Evolutionary conservation across 495 filamentous ascomycete species (phyloP), one percentile per base, ranked within the genome.

Genomic region (Annulohypoxylon nitens): DNA sequence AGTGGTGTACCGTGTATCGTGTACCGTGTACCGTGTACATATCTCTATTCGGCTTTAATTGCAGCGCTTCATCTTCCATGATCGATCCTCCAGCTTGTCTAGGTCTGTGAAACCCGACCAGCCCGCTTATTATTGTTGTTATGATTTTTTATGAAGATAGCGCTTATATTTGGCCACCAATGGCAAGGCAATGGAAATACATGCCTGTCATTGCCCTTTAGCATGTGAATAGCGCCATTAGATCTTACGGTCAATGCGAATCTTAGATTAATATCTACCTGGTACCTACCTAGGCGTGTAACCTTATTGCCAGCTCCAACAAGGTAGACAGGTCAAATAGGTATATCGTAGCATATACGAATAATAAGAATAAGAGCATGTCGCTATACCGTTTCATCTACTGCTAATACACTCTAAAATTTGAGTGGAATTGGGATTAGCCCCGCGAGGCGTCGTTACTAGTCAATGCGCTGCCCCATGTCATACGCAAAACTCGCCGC

Each of bases 201-300:
- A 65, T 69, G 65, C 64, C 61, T 61, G 64, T 69, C 65, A 69
- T 65, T 45, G 25, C 66, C 57, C 45, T 59, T 4, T 34, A 23
- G 55, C 71, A 74, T 66, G 67, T 74, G 71, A 53, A 67, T 67
- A 60, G 63, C 67, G 67, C 30, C 70, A 67, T 74, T 65, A 58
- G 62, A 70, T 70, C 60, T 59, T 41, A 70, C 54, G 30, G 55
- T 30, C 62, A 70, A 61, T 45, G 61, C 60, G 37, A 33, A 25
- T 26, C 54, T 64, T 47, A n/a, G 55, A 41, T 30, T 45, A 18
- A 11, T 55, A 45, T 14, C 4, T 45, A 45, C 41, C 2, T 45
- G 16, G 26, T 34, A n/a, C 51, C 12, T 34, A n/a, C 51, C 12
- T 53, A 14, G 48, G 7, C 23, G 14, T 14, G 9, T 53, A 26